Evolutionary conservation across 495 filamentous ascomycete species (phyloP), one percentile per base, ranked within the genome.

Genomic region (Trichoderma virens): DNA sequence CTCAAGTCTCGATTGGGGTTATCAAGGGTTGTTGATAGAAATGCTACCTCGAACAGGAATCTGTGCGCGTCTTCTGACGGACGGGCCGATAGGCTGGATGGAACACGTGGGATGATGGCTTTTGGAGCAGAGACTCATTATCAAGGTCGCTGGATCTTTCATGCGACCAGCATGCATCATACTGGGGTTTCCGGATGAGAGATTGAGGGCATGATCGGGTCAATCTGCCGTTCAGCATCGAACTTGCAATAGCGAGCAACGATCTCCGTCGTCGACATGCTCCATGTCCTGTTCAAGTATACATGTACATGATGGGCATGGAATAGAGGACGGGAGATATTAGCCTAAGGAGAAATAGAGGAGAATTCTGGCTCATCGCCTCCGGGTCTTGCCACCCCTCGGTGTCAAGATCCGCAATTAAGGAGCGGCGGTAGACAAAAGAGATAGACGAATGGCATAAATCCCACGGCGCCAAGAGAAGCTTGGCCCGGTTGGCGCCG

Each of bases 21-120:
- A n/a, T 27, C 47, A 56, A 56, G 47, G 47, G 51, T 25, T 30
- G 25, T 16, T 16, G 51, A 56, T 28, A 30, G 51, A 56, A 27
- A 56, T 56, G 51, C 51, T 56, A 56, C 25, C 51, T 56, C 51
- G 51, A 56, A 56, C 7, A 56, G 51, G 51, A 56, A 56, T 56
- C 51, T 56, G 51, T 9, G 25, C 20, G 25, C 51, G 51, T 56
- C 51, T 56, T 56, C 51, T 56, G 51, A 56, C 51, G 51, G 51
- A 56, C 23, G 51, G 51, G 51, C 51, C 51, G 51, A 56, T 56
- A 56, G 51, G 51, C 51, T 56, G 51, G 51, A 56, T 56, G 51
- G 51, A 16, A 56, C 51, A 56, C 51, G 51, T 56, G 51, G 51
- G 51, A 56, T 14, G 45, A 51, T n/a, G n/a, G n/a, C 9, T 20